Evolutionary conservation across 2,329 filamentous ascomycete genomes (phyloP).

Genomic region (Colletotrichum orbiculare): DNA sequence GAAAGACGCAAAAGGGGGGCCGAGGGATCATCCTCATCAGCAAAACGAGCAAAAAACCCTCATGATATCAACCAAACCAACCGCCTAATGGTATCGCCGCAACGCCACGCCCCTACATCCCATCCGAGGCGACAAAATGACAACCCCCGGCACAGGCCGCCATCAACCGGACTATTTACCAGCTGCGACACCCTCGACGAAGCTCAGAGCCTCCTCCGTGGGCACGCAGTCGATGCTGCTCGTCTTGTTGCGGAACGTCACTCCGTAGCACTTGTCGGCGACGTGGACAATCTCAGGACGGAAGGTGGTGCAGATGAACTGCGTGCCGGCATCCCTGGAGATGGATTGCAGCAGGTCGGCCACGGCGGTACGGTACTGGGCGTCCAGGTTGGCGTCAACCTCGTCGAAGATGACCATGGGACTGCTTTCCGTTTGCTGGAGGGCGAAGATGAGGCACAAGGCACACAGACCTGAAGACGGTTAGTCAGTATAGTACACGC

Average conservation of each 20-base stretch:
- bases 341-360: slow-evolving; percentile 87
- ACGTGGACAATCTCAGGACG: slow-evolving; percentile 95
- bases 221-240: slow-evolving; percentile 92
- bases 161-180: slow-evolving; percentile 19
- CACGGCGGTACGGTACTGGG: slow-evolving; percentile 96
- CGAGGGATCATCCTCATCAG: too few relatives aligned
- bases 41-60: too few relatives aligned
- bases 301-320: slow-evolving; percentile 99
- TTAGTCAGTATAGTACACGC: slow-evolving; percentile 34
- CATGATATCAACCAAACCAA: too few relatives aligned
- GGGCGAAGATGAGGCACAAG: slow-evolving; percentile 98
- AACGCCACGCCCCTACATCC: too few relatives aligned
- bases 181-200: slow-evolving; percentile 83
- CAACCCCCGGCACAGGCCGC: too few relatives aligned
- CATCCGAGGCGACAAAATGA: too few relatives aligned
- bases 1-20: too few relatives aligned
- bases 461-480: slow-evolving; percentile 80
- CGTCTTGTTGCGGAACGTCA: slow-evolving; percentile 93
- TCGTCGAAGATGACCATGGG: slow-evolving; percentile 99
- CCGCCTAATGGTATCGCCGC: too few relatives aligned
- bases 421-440: slow-evolving; percentile 95
- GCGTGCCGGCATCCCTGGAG: slow-evolving; percentile 71
- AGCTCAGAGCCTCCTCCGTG: slow-evolving; percentile 87
- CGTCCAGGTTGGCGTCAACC: slow-evolving; percentile 97
- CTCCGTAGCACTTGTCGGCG: slow-evolving; percentile 97